These are phyloP conservation scores for Chaetomium sp. DNA, from an alignment of 2,329 filamentous ascomycete species.

Conservation along the genomic window DNA sequence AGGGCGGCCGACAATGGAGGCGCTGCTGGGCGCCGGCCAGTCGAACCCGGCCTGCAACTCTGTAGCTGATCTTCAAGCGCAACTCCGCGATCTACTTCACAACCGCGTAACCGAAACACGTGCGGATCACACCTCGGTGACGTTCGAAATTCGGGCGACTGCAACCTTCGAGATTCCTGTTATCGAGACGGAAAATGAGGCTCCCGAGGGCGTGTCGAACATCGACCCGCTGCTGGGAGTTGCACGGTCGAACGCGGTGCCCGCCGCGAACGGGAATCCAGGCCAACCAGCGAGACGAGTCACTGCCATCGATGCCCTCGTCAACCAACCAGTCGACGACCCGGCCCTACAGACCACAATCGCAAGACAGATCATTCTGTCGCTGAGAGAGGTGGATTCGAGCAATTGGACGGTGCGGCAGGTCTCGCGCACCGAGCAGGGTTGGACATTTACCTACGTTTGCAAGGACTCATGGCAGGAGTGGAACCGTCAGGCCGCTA, in stretches of 20 bases:
- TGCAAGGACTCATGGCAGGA: constrained; percentile 56
- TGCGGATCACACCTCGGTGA: constrained; percentile 53
- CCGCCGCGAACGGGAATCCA: constrained; percentile 22
- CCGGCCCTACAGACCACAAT: constrained; percentile 53
- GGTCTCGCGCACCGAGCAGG: constrained; percentile 48
- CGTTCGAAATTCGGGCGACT: constrained; percentile 50
- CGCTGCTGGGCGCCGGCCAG: constrained; percentile 39
- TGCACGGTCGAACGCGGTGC: constrained; percentile 28
- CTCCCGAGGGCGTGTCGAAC: constrained; percentile 33
- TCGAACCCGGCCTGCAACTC: constrained; percentile 42
- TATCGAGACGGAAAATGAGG: constrained; percentile 43
- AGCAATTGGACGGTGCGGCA: constrained; percentile 53
- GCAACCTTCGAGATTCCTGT: constrained; percentile 48
- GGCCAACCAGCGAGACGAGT: constrained; percentile 45
- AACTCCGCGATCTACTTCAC: constrained; percentile 47
- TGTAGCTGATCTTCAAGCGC: constrained; percentile 50
- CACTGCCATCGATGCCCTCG: constrained; percentile 49
- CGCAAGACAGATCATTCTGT: constrained; percentile 51
- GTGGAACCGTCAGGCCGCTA: constrained; percentile 53
- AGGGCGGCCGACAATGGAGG: constrained; percentile 37
- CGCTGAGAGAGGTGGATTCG: constrained; percentile 49
- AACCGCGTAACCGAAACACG: constrained; percentile 50
- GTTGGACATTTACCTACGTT: constrained; percentile 57
- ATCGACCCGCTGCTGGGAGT: constrained; percentile 43
- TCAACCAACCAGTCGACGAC: constrained; percentile 53